Evolutionary conservation across 2,329 filamentous ascomycete genomes (phyloP), one percentile per base, ranked within the genome.

Genomic region (Triangularia verruculosa): DNA sequence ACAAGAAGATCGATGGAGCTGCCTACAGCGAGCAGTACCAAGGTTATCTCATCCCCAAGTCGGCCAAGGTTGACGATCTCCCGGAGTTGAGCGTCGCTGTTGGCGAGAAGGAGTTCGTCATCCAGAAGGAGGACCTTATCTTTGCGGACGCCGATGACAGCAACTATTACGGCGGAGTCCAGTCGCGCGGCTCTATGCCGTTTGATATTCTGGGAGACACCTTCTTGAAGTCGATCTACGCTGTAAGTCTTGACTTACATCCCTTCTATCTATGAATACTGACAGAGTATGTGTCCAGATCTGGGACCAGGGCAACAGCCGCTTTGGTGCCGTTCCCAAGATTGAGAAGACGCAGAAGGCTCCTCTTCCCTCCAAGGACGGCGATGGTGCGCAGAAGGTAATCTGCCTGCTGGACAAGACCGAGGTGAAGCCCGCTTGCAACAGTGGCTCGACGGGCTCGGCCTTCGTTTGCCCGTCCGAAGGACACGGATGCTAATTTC

Each of bases 201-300:
- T 87, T 89, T 69, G 86, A 89, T 71, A 88, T 90, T 53, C 77
- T 88, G 15, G 88, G 87, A 4, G 86, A 85, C 67, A 82, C 82
- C 1, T 88, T 87, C 71, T 74, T 90, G 74, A 89, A 88, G 78
- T 83, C 80, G 24, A 78, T 89, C 61, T 90, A 90, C 71, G 86
- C 84, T 61, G 82, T 86, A 72, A 77, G 82, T 78, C 1, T 28
- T 52, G 30, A 3, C 4, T 13, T 2, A 24, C 9, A 24, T 5
- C 3, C 7, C 12, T 2, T 52, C 5, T 34, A 4, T 32, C 43
- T 6, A n/a, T n/a, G 15, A 47, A 47, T 24, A 27, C 15, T 61
- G 25, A 25, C 30, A 61, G 61, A 70, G 52, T 34, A 56, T n/a
- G 55, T 57, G 27, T 65, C 27, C 64, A 84, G 82, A 80, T 89